Evolutionary conservation across 1,284 basidiomycete species (phyloP), one percentile per base, ranked within the genome.

Genomic region (Boletus hoseneyae): DNA sequence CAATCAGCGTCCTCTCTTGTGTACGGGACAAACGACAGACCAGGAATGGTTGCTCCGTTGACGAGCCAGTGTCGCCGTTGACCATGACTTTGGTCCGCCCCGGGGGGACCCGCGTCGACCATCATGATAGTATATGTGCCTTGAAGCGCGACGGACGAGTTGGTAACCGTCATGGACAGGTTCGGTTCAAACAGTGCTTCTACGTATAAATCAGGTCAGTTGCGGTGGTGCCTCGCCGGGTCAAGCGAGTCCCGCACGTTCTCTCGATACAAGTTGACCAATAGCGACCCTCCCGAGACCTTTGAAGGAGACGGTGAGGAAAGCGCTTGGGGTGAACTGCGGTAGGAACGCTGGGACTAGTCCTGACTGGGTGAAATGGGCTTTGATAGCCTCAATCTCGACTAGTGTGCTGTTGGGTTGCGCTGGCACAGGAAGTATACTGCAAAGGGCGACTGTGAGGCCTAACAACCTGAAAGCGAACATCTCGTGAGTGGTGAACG

Each of bases 61-160:
- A 83, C 79, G 43, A 93, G 80, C 88, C 88, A 93, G 72, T 92
- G 90, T 53, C 87, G 79, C 48, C 80, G 87, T 55, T 80, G 78
- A 18, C 77, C 79, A 10, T 68, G 64, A 37, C 71, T 65, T 50
- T 79, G 70, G 56, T 84, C 74, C 33, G 73, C 64, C 37, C 84
- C 85, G 37, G 83, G 80, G 29, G 76, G 60, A 53, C 80, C 80
- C 15, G 84, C 84, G 60, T 91, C 88, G 33, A 82, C 77, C 82
- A 90, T 85, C 32, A 76, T 70, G 42, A 90, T 60, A n/a, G 87
- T 88, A 67, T 76, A 87, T 33, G 63, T 74, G 15, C 75, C 76
- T 40, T 58, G 62, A 34, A 81, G 59, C 6, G 64, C 48, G 25
- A 71, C 69, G 30, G 75, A 73, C 12, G 72, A 64, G 65, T 79